Base-by-base conservation (phyloP, 495 filamentous ascomycete genomes). In the Immersiella caudata region DNA sequence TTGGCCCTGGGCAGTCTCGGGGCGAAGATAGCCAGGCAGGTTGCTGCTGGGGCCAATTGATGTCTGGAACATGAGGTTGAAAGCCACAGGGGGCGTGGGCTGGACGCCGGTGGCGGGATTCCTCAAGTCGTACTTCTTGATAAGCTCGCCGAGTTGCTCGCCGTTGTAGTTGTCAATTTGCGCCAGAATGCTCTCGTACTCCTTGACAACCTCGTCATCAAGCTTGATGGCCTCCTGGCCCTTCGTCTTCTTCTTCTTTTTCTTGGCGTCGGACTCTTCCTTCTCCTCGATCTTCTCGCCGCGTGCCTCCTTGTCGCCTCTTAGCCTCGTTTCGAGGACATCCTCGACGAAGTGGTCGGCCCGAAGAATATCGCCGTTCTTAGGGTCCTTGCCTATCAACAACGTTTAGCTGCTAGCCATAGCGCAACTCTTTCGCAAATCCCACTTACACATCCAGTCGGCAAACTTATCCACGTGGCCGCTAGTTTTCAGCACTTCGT, bases 381-480 rank as follows among this genome's bases (percentile, higher is more conserved):
- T 95, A 62, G 93, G 93, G 78, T 99, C 95, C 79, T 97, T 97
- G 88, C 35, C 64, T 52, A 20, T 35, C 24, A 12, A 22, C 21
- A n/a, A 16, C 35, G 1, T 33, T 36, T 20, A 56, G n/a, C 29
- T 20, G 29, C 0, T 27, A 9, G 52, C 12, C 22, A 5, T 6
- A 7, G 14, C 20, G 36, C 29, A 16, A 49, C 16, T 11, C n/a
- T 8, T n/a, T 24, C 49, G 7, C 14, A 20, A n/a, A 63, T 18
- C 16, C 40, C 29, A 63, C 61, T 63, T 46, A 63, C 93, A 96
- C 94, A 97, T 97, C 92, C 92, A 97, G 78, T 98, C 96, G 71
- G 93, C 91, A 77, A 98, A 99, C 78, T 96, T 96, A 70, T 97
- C 95, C 61, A 98, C 95, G 79, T 99, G 95, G 66, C 96, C 95